phyloP scores from a whole-genome alignment of 345 rosid species.

The Ricinus communis region DNA sequence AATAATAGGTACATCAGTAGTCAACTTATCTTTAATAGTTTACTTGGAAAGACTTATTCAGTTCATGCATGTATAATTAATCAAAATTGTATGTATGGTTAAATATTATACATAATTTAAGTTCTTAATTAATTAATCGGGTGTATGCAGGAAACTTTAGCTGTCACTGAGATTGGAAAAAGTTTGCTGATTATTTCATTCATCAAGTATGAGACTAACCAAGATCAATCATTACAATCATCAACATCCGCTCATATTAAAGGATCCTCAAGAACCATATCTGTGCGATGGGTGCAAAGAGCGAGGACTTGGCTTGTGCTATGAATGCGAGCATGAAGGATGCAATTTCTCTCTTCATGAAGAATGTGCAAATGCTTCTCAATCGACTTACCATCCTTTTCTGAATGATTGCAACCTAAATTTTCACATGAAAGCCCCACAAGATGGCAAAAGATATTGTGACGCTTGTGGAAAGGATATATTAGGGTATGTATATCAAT shows the following conservation, averaged over 20 bases:
- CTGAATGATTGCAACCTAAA: slow-evolving; percentile 1
- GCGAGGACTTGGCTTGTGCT: slow-evolving; percentile 3
- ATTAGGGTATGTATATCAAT: slow-evolving; percentile 13
- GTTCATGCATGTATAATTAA: no score
- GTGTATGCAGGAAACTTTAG: no score
- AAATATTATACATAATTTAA: no score
- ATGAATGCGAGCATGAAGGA: slow-evolving; percentile 10
- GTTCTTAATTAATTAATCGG: no score
- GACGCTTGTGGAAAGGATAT: slow-evolving; percentile 20
- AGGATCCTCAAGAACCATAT: background rate
- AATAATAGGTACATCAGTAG: no score
- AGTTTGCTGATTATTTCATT: background rate
- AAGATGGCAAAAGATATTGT: background rate
- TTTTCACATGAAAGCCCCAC: background rate
- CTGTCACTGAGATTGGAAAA: no score
- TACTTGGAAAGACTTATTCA: no score
- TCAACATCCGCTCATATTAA: background rate
- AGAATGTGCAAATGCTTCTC: background rate
- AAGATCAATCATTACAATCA: slow-evolving; percentile 8
- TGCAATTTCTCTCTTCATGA: slow-evolving; percentile 9
- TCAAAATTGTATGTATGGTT: no score
- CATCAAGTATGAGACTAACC: background rate
- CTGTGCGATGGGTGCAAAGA: slow-evolving; percentile 7
- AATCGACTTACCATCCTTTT: background rate
- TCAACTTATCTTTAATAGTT: no score